Evolutionary conservation across 352 stramenopile species (phyloP).

Genomic region (Pythium plurisporium): DNA sequence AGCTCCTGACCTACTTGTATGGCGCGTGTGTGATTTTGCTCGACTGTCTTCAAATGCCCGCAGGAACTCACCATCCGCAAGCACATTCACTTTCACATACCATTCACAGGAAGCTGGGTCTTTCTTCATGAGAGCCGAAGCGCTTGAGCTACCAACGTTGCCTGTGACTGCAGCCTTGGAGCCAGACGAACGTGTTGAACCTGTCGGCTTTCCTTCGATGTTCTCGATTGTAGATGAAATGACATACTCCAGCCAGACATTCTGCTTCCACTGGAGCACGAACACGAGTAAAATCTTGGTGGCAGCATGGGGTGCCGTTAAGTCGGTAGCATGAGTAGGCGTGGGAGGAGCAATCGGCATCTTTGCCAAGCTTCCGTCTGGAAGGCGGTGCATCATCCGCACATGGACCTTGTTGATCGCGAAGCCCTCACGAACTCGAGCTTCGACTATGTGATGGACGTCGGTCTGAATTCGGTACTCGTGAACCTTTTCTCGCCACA

Average conservation of each 20-base stretch:
- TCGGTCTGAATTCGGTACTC: slow-evolving; percentile 84
- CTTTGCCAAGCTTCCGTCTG: slow-evolving; percentile 19
- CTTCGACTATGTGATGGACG: slow-evolving; percentile 77
- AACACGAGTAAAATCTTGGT: slow-evolving; percentile 81
- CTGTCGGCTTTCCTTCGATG: too few relatives aligned
- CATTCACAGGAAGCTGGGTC: slow-evolving; percentile 43
- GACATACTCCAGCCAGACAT: slow-evolving; percentile 88
- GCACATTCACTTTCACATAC: slow-evolving; percentile 85
- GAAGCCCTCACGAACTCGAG: slow-evolving; percentile 78
- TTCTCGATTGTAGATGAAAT: slow-evolving; percentile 63
- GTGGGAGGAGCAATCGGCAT: not conserved
- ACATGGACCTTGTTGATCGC: slow-evolving; percentile 76
- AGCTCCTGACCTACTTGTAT: not conserved
- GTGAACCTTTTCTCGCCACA: slow-evolving; percentile 87
- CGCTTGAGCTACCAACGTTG: not conserved
- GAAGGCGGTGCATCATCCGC: slow-evolving; percentile 21
- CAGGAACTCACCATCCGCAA: slow-evolving; percentile 78
- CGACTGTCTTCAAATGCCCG: slow-evolving; percentile 66
- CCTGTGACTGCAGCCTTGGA: not conserved
- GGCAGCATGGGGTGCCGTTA: slow-evolving; percentile 7
- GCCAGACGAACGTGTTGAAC: not conserved
- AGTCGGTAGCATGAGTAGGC: too few relatives aligned
- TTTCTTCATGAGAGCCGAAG: slow-evolving; percentile 9
- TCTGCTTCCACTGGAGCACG: slow-evolving; percentile 84
- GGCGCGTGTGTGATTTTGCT: not conserved